Conservation (phyloP, 371 early-diverging fungal genomes). For the Nematocida displodere region DNA sequence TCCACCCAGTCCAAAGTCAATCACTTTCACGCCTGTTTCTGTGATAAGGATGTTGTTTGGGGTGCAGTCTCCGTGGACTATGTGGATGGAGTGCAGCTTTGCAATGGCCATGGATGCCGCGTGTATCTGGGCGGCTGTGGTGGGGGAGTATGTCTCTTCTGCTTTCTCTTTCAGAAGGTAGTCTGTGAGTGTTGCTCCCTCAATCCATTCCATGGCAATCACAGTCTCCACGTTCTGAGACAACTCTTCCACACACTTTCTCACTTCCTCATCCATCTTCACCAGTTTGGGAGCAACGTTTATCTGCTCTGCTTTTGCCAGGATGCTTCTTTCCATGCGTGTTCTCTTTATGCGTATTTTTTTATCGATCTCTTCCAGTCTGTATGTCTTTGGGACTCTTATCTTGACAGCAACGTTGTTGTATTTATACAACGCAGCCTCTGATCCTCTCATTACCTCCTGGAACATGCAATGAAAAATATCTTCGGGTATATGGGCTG, state of each 20-base stretch:
- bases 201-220: constrained; percentile 59
- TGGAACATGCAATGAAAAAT: neutral
- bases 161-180: constrained; percentile 9
- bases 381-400: constrained; percentile 58
- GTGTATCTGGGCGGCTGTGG: constrained; percentile 5
- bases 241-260: neutral
- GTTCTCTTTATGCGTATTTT: constrained; percentile 57
- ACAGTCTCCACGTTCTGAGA: constrained; percentile 8
- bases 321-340: constrained; percentile 52
- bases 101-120: constrained; percentile 66
- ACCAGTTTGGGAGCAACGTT: constrained; percentile 21
- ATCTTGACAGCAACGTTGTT: constrained; percentile 54
- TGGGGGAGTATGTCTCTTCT: neutral
- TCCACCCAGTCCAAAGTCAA: constrained; percentile 93
- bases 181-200: constrained; percentile 44
- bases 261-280: neutral
- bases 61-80: constrained; percentile 93
- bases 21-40: constrained; percentile 66
- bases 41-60: constrained; percentile 83
- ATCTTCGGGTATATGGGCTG: neutral
- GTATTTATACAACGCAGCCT: constrained; percentile 55
- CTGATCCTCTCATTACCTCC: constrained; percentile 57
- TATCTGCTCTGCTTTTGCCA: constrained; percentile 46
- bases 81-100: constrained; percentile 74
- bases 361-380: constrained; percentile 58